Conservation (phyloP, 257 asterid genomes). For the Solanum boliviense region DNA sequence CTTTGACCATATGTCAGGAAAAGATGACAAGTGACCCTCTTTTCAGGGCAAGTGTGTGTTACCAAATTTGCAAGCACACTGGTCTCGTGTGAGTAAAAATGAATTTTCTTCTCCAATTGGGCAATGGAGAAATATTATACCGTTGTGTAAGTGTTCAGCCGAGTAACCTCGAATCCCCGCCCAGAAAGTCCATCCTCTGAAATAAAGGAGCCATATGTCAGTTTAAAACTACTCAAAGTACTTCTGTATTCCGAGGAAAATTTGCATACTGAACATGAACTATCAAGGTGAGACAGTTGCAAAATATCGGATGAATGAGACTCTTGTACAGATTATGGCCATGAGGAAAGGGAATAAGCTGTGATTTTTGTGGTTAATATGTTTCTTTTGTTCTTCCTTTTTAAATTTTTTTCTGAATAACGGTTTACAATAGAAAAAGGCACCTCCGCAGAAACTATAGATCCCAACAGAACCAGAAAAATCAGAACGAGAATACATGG, state of each 20-base stretch:
- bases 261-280: neutral
- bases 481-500: neutral
- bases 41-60: neutral
- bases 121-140: slow-evolving; percentile 22
- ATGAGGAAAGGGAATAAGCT: neutral
- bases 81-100: neutral
- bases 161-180: slow-evolving; percentile 87
- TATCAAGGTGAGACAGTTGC: neutral
- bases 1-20: neutral
- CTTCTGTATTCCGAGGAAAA: neutral
- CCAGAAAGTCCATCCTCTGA: slow-evolving; percentile 79
- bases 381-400: neutral
- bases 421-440: neutral
- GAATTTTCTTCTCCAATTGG: neutral
- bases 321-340: neutral
- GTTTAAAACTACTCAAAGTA: neutral
- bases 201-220: neutral
- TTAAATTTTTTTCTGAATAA: neutral
- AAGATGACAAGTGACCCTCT: neutral
- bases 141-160: slow-evolving; percentile 93
- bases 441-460: neutral
- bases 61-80: neutral
- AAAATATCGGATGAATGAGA: neutral
- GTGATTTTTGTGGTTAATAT: neutral
- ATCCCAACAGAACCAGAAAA: neutral